These are phyloP conservation scores for Tylopilus rubrobrunneus DNA, from an alignment of 768 basidiomycete species.

Conservation along the genomic window DNA sequence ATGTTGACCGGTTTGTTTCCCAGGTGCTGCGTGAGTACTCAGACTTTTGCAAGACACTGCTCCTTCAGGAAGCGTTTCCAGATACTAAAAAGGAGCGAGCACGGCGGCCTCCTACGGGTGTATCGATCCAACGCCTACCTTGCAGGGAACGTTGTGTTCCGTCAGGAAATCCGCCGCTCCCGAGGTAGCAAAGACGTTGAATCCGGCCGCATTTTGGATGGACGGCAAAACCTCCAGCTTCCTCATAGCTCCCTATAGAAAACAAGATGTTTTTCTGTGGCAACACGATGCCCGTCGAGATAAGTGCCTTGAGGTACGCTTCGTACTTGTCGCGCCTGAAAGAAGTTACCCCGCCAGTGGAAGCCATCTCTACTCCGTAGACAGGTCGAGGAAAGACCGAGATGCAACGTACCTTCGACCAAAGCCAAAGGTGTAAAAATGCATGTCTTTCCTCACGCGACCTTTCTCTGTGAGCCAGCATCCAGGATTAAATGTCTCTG, in stretches of 20 bases:
- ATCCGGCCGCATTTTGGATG: conserved; percentile 91
- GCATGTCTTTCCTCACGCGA: too few species aligned
- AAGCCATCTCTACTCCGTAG: conserved; percentile 99
- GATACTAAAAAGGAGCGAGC: conserved; percentile 51
- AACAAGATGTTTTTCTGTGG: conserved; percentile 98
- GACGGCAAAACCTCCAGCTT: conserved; percentile 95
- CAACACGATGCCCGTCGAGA: conserved; percentile 90
- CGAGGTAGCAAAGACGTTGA: conserved; percentile 94
- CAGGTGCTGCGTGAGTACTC: conserved; percentile 98
- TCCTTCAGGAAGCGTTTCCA: conserved; percentile 83
- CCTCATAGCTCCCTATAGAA: conserved; percentile 94
- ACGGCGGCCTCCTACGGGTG: not conserved
- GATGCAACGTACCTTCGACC: too few species aligned
- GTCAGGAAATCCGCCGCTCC: conserved; percentile 75
- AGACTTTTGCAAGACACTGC: conserved; percentile 79
- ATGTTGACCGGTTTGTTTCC: conserved; percentile 97
- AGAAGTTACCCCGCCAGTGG: conserved; percentile 99
- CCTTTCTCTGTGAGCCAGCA: too few species aligned
- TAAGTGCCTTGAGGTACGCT: conserved; percentile 94
- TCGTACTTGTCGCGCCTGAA: conserved; percentile 98
- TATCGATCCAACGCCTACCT: conserved; percentile 43
- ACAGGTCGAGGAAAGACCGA: conserved; percentile 33
- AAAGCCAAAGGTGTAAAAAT: too few species aligned
- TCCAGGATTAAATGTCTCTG: too few species aligned
- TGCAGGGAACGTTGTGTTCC: conserved; percentile 95